phyloP scores from a whole-genome alignment of 2,329 filamentous ascomycete genomes.

The Exophiala spinifera region DNA sequence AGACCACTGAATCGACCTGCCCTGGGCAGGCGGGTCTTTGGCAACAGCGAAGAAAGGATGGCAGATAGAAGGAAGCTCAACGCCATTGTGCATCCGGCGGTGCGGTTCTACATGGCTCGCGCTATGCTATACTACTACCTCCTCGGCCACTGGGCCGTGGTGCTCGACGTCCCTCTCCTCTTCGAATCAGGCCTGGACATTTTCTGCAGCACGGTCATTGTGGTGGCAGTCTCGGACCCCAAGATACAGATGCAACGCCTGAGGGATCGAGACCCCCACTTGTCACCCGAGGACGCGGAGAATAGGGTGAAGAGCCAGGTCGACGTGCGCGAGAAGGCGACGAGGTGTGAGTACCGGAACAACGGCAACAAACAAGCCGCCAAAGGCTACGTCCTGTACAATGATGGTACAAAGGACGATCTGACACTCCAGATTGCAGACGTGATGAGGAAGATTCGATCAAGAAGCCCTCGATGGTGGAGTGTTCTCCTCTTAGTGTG shows the following conservation, averaged over 20 bases:
- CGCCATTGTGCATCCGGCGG: slow-evolving; percentile 86
- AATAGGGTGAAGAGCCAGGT: slow-evolving; percentile 84
- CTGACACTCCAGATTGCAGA: slow-evolving; percentile 64
- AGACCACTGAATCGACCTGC: slow-evolving; percentile 80
- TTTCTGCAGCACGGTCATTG: slow-evolving; percentile 79
- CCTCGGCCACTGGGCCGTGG: slow-evolving; percentile 77
- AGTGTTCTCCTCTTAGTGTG: slow-evolving; percentile 64
- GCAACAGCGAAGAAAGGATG: slow-evolving; percentile 65
- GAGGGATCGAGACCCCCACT: slow-evolving; percentile 69
- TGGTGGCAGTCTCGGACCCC: slow-evolving; percentile 80
- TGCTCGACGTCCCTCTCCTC: slow-evolving; percentile 86
- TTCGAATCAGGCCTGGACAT: slow-evolving; percentile 86
- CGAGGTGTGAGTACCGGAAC: slow-evolving; percentile 63
- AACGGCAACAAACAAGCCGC: slow-evolving; percentile 48
- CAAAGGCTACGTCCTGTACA: slow-evolving; percentile 81
- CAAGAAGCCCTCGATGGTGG: slow-evolving; percentile 76
- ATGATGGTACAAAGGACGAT: slow-evolving; percentile 72
- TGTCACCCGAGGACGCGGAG: slow-evolving; percentile 80
- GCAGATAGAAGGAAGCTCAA: slow-evolving; percentile 77
- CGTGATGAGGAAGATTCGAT: slow-evolving; percentile 63
- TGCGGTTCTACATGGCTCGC: slow-evolving; percentile 76
- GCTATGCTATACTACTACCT: slow-evolving; percentile 71
- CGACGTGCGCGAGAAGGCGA: slow-evolving; percentile 79
- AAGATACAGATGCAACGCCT: slow-evolving; percentile 78
- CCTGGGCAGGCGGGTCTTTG: slow-evolving; percentile 82